Conservation (phyloP, 2,329 filamentous ascomycete species). For the Sclerotiophoma versabilis region DNA sequence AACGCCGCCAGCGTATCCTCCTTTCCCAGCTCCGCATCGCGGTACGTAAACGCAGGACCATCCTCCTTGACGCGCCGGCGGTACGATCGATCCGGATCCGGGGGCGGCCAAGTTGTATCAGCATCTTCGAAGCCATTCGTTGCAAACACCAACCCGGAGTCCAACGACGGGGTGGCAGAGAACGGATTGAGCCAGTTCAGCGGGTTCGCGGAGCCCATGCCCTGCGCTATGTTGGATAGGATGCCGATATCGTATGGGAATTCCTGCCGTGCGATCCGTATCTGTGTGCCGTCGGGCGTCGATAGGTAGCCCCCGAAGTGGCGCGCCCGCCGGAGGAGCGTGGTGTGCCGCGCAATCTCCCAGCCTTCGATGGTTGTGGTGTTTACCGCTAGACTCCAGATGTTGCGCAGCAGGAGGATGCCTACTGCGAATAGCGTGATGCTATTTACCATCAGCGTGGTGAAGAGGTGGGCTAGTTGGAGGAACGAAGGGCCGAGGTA, state of each 20-base stretch:
- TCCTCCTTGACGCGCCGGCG: conserved; percentile 23
- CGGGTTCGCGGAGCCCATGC: conserved; percentile 74
- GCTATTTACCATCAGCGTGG: conserved; percentile 65
- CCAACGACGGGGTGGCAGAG: conserved; percentile 57
- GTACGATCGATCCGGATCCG: conserved; percentile 56
- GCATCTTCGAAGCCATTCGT: conserved; percentile 76
- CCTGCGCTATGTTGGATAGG: conserved; percentile 74
- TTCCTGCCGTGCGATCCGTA: conserved; percentile 70
- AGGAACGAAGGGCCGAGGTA: conserved; percentile 73
- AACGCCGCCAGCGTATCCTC: conserved; percentile 61
- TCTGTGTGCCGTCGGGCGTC: conserved; percentile 61
- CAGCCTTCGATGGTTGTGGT: conserved; percentile 83
- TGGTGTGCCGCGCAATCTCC: conserved; percentile 63
- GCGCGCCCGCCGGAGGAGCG: conserved; percentile 54
- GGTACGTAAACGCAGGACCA: conserved; percentile 48
- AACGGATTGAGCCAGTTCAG: conserved; percentile 75
- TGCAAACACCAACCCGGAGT: conserved; percentile 67
- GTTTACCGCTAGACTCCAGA: conserved; percentile 70
- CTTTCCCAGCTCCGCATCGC: conserved; percentile 47
- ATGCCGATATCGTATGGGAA: conserved; percentile 85
- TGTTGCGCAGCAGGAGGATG: conserved; percentile 67
- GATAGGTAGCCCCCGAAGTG: conserved; percentile 64
- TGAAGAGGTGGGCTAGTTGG: conserved; percentile 67
- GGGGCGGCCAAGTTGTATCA: conserved; percentile 55
- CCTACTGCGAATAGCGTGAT: conserved; percentile 67